A percentile compares a stretch with the other conserved stretches of the same genome.
Conservation (phyloP, 2,329 filamentous ascomycete species). For the Emmonsiellopsis sp. region DNA sequence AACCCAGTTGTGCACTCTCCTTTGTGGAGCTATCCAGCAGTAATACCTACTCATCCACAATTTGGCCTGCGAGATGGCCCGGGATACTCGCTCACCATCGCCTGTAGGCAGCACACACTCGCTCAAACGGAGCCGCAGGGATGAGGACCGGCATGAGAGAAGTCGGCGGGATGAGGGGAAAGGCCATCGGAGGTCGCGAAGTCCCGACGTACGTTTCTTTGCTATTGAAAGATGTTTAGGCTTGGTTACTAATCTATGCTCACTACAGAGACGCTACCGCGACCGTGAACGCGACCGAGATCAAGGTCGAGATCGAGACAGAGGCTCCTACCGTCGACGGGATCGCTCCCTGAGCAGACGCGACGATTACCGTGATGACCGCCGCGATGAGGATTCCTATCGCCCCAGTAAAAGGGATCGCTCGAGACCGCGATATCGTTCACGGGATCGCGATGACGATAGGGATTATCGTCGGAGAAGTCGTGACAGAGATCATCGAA, state of each 20-base stretch:
- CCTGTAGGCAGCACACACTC: slow-evolving; percentile 77
- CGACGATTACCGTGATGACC: slow-evolving; percentile 37
- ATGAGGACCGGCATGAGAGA: slow-evolving; percentile 43
- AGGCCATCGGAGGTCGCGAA: slow-evolving; percentile 37
- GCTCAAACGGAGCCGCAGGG: slow-evolving; percentile 53
- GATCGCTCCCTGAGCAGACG: slow-evolving; percentile 55
- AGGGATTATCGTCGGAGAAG: slow-evolving; percentile 53
- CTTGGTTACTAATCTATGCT: not conserved
- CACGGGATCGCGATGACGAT: slow-evolving; percentile 44
- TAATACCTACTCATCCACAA: slow-evolving; percentile 37
- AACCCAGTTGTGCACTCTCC: not conserved
- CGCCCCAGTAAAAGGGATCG: slow-evolving; percentile 53
- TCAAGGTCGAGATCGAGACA: slow-evolving; percentile 48
- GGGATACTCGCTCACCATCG: slow-evolving; percentile 76
- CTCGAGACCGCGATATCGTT: slow-evolving; percentile 56
- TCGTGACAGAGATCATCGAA: slow-evolving; percentile 59
- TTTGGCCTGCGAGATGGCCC: slow-evolving; percentile 50
- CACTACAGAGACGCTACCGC: slow-evolving; percentile 44
- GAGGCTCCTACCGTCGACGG: slow-evolving; percentile 52
- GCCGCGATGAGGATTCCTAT: slow-evolving; percentile 56
- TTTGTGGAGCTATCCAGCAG: slow-evolving; percentile 14
- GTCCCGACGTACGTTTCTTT: slow-evolving; percentile 35
- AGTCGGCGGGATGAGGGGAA: slow-evolving; percentile 43
- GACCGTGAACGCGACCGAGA: slow-evolving; percentile 41
- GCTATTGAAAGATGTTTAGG: not conserved